Evolutionary conservation across 2,329 filamentous ascomycete genomes (phyloP).

Genomic region (Ophiostoma pallidulum): DNA sequence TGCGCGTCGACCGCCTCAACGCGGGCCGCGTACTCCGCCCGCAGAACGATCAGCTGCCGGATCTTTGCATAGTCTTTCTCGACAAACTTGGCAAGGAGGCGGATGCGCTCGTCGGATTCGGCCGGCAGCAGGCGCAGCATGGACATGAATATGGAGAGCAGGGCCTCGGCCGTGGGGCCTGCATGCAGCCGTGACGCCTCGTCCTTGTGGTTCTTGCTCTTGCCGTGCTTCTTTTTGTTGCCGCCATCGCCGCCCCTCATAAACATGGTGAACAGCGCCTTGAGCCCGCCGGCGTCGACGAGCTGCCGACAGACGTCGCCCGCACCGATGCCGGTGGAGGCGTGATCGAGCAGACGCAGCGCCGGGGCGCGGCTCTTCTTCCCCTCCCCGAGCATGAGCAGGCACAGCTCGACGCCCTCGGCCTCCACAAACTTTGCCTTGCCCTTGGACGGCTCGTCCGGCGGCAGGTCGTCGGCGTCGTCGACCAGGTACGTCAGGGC

Average conservation of each 20-base stretch:
- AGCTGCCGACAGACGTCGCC: slow-evolving; percentile 60
- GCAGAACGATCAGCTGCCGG: slow-evolving; percentile 57
- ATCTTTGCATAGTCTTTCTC: slow-evolving; percentile 92
- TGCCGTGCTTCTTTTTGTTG: slow-evolving; percentile 11
- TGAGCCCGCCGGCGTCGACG: slow-evolving; percentile 76
- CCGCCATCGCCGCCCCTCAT: slow-evolving; percentile 55
- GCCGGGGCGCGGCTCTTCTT: slow-evolving; percentile 59
- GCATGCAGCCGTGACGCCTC: slow-evolving; percentile 31
- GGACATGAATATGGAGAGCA: slow-evolving; percentile 75
- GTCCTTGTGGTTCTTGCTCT: slow-evolving; percentile 7
- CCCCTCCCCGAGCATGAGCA: slow-evolving; percentile 86
- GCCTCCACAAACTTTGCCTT: slow-evolving; percentile 78
- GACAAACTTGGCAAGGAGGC: slow-evolving; percentile 85
- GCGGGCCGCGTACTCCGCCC: slow-evolving; percentile 58
- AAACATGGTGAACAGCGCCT: slow-evolving; percentile 76
- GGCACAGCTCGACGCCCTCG: slow-evolving; percentile 81
- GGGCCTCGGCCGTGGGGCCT: slow-evolving; percentile 63
- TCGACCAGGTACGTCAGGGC: slow-evolving; percentile 67
- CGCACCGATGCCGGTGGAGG: slow-evolving; percentile 39
- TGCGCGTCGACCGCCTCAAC: slow-evolving; percentile 53
- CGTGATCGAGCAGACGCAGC: slow-evolving; percentile 77
- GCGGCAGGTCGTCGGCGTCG: slow-evolving; percentile 36
- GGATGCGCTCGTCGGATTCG: slow-evolving; percentile 67
- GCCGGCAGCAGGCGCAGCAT: slow-evolving; percentile 72
- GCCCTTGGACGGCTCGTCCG: slow-evolving; percentile 31